Percentiles rank a stretch among this genome's conserved stretches.
phyloP scores from a whole-genome alignment of 176 grass and related monocot genomes.

The Oropetium thomaeum region DNA sequence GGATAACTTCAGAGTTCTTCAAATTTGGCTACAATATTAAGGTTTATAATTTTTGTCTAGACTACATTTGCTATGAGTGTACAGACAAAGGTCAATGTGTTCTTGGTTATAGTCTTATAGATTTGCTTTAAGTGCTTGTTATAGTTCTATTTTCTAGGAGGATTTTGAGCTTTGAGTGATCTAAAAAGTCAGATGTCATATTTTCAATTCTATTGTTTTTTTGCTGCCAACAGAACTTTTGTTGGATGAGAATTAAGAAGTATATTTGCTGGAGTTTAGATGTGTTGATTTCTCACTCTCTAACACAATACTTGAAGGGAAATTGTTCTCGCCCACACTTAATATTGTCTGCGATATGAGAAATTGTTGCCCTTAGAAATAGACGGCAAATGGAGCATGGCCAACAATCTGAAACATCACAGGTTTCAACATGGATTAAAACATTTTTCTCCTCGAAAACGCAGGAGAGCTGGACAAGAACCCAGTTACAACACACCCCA shows the following conservation, averaged over 20 bases:
- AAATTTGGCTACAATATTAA: neutral
- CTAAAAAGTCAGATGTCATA: neutral
- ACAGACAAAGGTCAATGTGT: no score
- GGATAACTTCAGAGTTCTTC: neutral
- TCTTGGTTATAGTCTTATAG: no score
- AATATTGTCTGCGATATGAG: slow-evolving; percentile 16
- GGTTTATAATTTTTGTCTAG: neutral
- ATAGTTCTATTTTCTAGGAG: neutral
- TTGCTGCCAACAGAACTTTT: neutral
- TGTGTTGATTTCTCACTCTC: neutral
- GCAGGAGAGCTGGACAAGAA: no score
- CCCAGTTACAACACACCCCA: no score
- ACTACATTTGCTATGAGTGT: neutral
- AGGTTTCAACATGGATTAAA: slow-evolving; percentile 36
- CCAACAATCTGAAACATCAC: slow-evolving; percentile 48
- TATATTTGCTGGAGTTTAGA: neutral
- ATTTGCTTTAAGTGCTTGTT: neutral
- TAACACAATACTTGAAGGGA: neutral
- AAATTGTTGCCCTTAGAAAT: slow-evolving; percentile 26
- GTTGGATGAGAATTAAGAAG: neutral
- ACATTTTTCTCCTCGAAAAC: no score
- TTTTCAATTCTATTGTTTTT: neutral
- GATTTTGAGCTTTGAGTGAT: neutral
- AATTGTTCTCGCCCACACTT: neutral
- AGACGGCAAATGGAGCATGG: slow-evolving; percentile 38